A percentile compares a stretch with the other conserved stretches of the same genome.
Conservation (phyloP, 192 early-diverging fungal genomes). For the Backusella tuberculispora region DNA sequence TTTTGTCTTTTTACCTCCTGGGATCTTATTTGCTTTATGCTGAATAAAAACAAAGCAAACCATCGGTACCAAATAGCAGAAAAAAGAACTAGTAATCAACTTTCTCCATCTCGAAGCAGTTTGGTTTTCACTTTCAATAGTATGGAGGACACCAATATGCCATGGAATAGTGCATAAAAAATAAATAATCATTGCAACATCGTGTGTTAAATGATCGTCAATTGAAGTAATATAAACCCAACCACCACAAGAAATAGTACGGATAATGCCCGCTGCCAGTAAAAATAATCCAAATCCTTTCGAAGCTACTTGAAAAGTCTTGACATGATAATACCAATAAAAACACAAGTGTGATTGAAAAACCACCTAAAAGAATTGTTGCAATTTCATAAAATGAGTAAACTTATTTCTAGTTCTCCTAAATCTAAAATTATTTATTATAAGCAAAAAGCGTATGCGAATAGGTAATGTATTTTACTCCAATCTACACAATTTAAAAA, state of each 20-base stretch:
- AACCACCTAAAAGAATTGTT: conserved; percentile 61
- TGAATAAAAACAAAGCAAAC: conserved; percentile 75
- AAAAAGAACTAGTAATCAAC: conserved; percentile 62
- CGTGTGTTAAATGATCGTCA: conserved; percentile 79
- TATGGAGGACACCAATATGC: conserved; percentile 63
- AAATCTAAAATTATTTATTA: neutral
- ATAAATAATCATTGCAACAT: conserved; percentile 81
- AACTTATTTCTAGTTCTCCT: too few relatives aligned
- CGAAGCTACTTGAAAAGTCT: conserved; percentile 24
- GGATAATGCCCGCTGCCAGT: conserved; percentile 52
- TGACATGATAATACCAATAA: conserved; percentile 52
- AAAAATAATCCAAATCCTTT: conserved; percentile 42
- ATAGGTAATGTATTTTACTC: conserved; percentile 22
- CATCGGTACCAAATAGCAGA: conserved; percentile 73
- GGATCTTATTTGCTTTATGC: conserved; percentile 75
- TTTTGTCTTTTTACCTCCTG: conserved; percentile 72
- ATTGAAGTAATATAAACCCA: conserved; percentile 85
- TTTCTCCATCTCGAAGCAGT: conserved; percentile 57
- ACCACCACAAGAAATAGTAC: conserved; percentile 76
- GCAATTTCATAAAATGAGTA: too few relatives aligned
- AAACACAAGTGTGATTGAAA: conserved; percentile 64
- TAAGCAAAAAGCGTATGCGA: conserved; percentile 30
- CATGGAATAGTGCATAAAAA: conserved; percentile 76
- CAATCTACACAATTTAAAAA: too few relatives aligned
- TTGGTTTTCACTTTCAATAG: conserved; percentile 37